These are phyloP conservation scores for Lasiosphaeria ovina DNA, from an alignment of 495 filamentous ascomycete species.

Conservation along the genomic window DNA sequence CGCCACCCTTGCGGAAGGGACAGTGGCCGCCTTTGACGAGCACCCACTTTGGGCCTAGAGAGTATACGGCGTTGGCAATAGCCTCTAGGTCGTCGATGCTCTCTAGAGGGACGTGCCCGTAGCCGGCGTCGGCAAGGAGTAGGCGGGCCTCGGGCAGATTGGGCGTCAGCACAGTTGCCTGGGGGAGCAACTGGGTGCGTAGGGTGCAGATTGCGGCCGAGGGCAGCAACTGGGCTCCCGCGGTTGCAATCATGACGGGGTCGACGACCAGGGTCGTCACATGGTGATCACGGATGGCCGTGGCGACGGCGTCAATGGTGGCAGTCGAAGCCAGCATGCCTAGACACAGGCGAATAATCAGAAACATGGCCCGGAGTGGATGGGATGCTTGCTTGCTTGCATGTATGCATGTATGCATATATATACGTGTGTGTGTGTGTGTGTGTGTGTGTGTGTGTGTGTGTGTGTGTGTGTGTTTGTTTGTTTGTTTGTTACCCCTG, in stretches of 20 bases:
- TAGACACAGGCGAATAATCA: slow-evolving; percentile 27
- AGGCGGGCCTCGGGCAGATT: slow-evolving; percentile 87
- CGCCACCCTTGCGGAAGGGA: slow-evolving; percentile 66
- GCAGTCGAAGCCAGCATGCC: slow-evolving; percentile 86
- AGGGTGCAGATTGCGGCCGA: slow-evolving; percentile 63
- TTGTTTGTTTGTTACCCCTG: not conserved
- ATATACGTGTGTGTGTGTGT: no score
- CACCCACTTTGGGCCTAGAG: slow-evolving; percentile 72
- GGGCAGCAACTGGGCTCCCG: slow-evolving; percentile 73
- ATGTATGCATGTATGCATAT: no score
- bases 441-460: no score
- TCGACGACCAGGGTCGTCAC: slow-evolving; percentile 72
- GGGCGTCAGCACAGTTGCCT: slow-evolving; percentile 79
- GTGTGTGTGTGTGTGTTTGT: no score
- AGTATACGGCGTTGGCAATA: slow-evolving; percentile 64
- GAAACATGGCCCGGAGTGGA: no score
- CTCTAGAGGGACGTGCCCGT: slow-evolving; percentile 47
- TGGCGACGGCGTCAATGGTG: slow-evolving; percentile 72
- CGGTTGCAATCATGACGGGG: slow-evolving; percentile 93
- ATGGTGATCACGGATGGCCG: slow-evolving; percentile 58
- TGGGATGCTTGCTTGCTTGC: no score
- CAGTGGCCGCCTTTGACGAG: slow-evolving; percentile 90
- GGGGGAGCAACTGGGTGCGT: slow-evolving; percentile 65
- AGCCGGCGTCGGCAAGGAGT: slow-evolving; percentile 61
- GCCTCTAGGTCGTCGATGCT: slow-evolving; percentile 59